Evolutionary conservation across 164 flowering plant genomes (phyloP), one percentile per base, ranked within the genome.

Genomic region (Nymphaea colorata): DNA sequence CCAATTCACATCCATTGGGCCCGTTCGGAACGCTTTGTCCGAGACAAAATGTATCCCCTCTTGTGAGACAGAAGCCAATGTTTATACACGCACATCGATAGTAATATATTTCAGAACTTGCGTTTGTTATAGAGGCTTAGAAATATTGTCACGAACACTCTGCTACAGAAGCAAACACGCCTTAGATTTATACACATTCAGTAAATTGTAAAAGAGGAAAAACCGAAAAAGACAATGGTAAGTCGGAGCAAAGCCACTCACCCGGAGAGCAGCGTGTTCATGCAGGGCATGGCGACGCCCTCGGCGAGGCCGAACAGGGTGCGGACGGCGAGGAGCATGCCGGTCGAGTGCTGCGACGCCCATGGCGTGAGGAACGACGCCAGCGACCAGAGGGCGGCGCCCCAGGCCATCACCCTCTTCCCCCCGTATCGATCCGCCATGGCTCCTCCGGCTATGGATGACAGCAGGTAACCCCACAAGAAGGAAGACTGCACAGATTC

Each of bases 391-490:
- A 64, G n/a, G 43, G 43, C 66, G 42, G 41, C 42, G 6, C 66
- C 66, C 43, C 66, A 64, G 5, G 66, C 66, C 66, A 64, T 64
- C 66, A 42, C 66, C 44, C 66, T 64, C 66, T 64, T 64, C n/a
- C 66, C 66, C 5, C 66, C 66, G 43, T 64, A 64, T 18, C 41
- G 18, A 42, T 64, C 66, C 6, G 44, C 66, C 44, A 64, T 25
- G 42, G 7, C 8, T 16, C 66, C 66, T 6, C 66, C 66, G 10
- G 44, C 66, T n/a, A 64, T 14, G 12, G 43, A 25, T 16, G 44
- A 25, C 42, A 64, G 43, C 42, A 42, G 7, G 43, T 64, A 64
- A 8, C 66, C 66, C 66, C 66, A 64, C 44, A 64, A 5, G 36
- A 42, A 25, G 12, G 66, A 64, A 18, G 66, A 64, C 66, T 64